phyloP scores from a whole-genome alignment of 306 rosid species.

The Prosopis cineraria region DNA sequence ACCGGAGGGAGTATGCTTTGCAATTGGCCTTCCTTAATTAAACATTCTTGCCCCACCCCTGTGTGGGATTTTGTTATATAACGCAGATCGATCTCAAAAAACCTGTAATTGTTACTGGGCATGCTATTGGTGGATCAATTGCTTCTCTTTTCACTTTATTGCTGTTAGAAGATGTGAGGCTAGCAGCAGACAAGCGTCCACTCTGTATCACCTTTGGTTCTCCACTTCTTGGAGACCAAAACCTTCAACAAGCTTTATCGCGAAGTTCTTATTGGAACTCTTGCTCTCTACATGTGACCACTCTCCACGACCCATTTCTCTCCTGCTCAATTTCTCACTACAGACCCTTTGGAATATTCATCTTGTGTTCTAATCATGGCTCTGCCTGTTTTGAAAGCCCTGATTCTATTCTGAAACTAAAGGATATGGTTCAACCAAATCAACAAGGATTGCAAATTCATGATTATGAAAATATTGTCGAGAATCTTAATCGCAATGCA shows the following conservation, averaged over 20 bases:
- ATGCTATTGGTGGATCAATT: conserved; percentile 62
- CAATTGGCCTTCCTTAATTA: too few relatives aligned
- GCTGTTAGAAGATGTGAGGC: conserved; percentile 42
- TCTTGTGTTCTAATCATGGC: not conserved
- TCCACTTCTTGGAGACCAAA: not conserved
- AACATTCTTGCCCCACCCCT: too few relatives aligned
- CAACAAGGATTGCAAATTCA: not conserved
- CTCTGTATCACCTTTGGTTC: not conserved
- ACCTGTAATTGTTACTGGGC: conserved; percentile 56
- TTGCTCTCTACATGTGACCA: not conserved
- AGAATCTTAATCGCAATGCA: conserved; percentile 28
- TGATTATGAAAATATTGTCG: conserved; percentile 39
- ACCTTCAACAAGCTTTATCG: not conserved
- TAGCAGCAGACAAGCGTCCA: not conserved
- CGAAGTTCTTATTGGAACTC: not conserved
- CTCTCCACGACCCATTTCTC: not conserved
- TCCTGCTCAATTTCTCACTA: not conserved
- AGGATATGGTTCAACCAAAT: not conserved
- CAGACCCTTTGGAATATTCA: not conserved
- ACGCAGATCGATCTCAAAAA: conserved; percentile 33
- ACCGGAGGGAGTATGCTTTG: too few relatives aligned
- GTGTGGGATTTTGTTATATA: too few relatives aligned
- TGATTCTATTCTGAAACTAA: not conserved
- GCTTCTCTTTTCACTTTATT: conserved; percentile 72
- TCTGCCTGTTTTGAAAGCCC: not conserved